phyloP scores from a whole-genome alignment of 2,329 filamentous ascomycete genomes.

The Trichophyton schoenleinii region DNA sequence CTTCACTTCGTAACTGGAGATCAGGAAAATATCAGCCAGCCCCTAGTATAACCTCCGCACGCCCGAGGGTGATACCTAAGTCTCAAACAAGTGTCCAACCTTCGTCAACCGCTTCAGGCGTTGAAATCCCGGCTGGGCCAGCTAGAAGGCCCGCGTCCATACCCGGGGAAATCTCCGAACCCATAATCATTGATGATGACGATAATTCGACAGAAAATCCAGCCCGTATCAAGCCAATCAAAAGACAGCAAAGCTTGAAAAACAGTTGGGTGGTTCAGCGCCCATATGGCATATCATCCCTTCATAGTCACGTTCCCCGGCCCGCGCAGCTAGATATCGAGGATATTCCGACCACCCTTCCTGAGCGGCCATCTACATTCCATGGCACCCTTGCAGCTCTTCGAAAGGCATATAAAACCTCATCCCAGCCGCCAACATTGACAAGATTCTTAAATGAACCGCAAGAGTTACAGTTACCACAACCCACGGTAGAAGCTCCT shows the following conservation, averaged over 20 bases:
- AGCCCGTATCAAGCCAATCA: neutral
- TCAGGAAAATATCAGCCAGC: conserved; percentile 28
- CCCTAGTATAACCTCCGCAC: neutral
- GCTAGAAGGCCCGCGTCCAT: neutral
- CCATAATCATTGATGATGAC: conserved; percentile 3
- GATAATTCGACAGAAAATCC: neutral
- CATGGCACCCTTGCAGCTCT: conserved; percentile 23
- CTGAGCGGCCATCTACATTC: conserved; percentile 18
- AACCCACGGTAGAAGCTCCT: neutral
- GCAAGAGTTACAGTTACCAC: neutral
- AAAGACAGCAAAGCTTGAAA: neutral
- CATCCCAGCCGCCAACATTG: conserved; percentile 18
- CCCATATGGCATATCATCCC: conserved; percentile 25
- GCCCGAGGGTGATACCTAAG: neutral
- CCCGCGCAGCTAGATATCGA: conserved; percentile 25
- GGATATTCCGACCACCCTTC: conserved; percentile 11
- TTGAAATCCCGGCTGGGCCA: neutral
- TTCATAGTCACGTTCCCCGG: conserved; percentile 24
- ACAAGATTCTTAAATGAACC: conserved; percentile 24
- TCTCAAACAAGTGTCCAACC: neutral
- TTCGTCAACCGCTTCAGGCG: neutral
- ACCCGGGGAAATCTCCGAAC: neutral
- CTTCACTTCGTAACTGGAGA: conserved; percentile 40
- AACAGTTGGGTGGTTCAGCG: conserved; percentile 23
- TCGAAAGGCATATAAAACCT: conserved; percentile 20